A percentile compares a stretch with the other conserved stretches of the same genome.
phyloP scores from a whole-genome alignment of 2,329 filamentous ascomycete species.

The Stemphylium lycopersici region DNA sequence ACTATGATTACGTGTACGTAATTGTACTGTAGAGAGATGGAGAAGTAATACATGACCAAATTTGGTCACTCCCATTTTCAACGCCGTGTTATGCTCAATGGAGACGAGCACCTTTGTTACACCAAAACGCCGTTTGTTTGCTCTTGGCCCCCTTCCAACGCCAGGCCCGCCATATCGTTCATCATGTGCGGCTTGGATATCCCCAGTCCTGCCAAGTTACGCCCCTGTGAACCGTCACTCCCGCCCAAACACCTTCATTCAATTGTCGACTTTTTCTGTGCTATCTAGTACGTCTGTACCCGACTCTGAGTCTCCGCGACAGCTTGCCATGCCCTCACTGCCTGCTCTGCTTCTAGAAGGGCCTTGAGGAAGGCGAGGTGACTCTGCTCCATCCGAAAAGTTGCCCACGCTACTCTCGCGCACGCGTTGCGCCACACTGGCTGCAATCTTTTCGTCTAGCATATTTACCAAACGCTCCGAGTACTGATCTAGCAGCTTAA shows the following conservation, averaged over 20 bases:
- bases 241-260: constrained; percentile 6
- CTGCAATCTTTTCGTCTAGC: constrained; percentile 71
- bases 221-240: neutral
- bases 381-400: constrained; percentile 26
- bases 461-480: constrained; percentile 73
- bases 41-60: constrained; percentile 4
- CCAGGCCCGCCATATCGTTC: constrained; percentile 3
- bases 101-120: constrained; percentile 2
- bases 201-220: neutral
- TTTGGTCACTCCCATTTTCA: neutral
- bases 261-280: constrained; percentile 17
- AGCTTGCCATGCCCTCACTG: constrained; percentile 6
- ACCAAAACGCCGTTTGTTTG: constrained; percentile 5
- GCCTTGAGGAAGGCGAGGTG: constrained; percentile 12
- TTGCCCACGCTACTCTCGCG: constrained; percentile 43
- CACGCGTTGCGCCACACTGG: constrained; percentile 45
- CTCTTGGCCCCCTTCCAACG: neutral
- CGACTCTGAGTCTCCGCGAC: constrained; percentile 9
- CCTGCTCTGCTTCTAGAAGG: constrained; percentile 12
- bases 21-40: constrained; percentile 1
- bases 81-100: constrained; percentile 7
- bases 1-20: constrained; percentile 14
- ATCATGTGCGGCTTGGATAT: neutral
- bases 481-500: constrained; percentile 74
- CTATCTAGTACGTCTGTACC: constrained; percentile 13